Conservation (phyloP, 2,329 filamentous ascomycete species). For the Pseudocercospora eumusae region DNA sequence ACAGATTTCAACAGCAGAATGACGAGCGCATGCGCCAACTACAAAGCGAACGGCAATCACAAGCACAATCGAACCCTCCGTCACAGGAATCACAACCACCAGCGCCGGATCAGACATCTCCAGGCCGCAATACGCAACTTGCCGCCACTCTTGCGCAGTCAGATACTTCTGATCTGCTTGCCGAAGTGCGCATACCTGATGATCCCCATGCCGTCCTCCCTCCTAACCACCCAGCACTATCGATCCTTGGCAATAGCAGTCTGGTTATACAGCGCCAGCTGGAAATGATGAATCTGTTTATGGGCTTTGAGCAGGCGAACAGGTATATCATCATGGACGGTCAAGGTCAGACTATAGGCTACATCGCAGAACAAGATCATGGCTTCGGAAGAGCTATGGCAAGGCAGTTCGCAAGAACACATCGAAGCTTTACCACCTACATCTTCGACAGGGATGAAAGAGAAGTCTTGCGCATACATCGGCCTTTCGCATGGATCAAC, state of each 20-base stretch:
- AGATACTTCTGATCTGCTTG: constrained; percentile 53
- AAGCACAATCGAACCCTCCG: background rate
- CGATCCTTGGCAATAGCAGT: constrained; percentile 61
- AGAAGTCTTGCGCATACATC: constrained; percentile 63
- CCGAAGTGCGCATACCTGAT: constrained; percentile 63
- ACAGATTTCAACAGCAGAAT: background rate
- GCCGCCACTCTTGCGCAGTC: constrained; percentile 50
- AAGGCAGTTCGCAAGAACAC: constrained; percentile 62
- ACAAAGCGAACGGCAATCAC: constrained; percentile 8
- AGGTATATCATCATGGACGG: constrained; percentile 67
- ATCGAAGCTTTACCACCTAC: constrained; percentile 65
- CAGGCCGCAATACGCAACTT: constrained; percentile 41
- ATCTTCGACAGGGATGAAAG: constrained; percentile 63
- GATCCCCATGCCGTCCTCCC: constrained; percentile 62
- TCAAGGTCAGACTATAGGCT: constrained; percentile 63
- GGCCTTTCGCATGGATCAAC: constrained; percentile 66
- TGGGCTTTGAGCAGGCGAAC: constrained; percentile 68
- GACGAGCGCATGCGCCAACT: background rate
- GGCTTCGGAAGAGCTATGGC: constrained; percentile 59
- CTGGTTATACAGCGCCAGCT: constrained; percentile 64
- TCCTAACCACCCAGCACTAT: constrained; percentile 58
- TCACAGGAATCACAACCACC: constrained; percentile 17
- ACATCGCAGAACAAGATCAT: constrained; percentile 64
- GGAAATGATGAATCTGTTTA: constrained; percentile 66
- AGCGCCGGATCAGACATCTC: constrained; percentile 33